Base-by-base conservation (phyloP, 2,329 filamentous ascomycete species). In the Plectosphaerella sp. region DNA sequence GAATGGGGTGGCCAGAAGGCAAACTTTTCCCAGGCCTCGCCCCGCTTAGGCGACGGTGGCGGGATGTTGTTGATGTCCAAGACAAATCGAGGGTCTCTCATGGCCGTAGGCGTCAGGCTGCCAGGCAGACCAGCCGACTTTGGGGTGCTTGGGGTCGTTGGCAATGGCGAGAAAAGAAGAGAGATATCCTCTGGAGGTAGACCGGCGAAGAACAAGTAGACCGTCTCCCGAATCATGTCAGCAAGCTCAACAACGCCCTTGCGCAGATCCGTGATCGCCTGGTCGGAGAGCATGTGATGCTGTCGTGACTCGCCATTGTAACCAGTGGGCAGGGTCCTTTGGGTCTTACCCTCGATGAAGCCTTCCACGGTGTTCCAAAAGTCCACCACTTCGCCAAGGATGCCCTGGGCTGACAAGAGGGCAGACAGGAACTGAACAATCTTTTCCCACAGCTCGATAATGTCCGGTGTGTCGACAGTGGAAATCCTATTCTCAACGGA, bases 1-100 rank as follows among this genome's bases (percentile, higher is more conserved):
- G 91, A 89, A 72, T 89, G 87, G 0, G 93, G 94, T 4, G 93
- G 92, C 92, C 93, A 97, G 69, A 97, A 99, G 0, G 92, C 93
- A 67, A 94, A 84, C 72, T 93, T 88, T 64, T 97, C 94, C 91
- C 91, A 97, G 0, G 86, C 74, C 61, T 96, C 91, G 6, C 92
- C 93, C 45, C 82, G 82, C 59, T 80, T 89, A 0, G 91, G 89
- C 0, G 88, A 90, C 1, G 87, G 85, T 11, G 86, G 84, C 2
- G 91, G 92, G 3, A 89, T 74, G 56, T 89, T 91, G 63, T 82
- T 87, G 0, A 83, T 77, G 63, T 96, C 91, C 54, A 96, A 83
- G 51, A 86, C 88, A 69, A 96, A 93, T 2, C 88, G 83, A 45
- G 87, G 85, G 59, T 90, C 88, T 50, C 84, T 81, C 1, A 79